A percentile compares a stretch with the other conserved stretches of the same genome.
phyloP scores from a whole-genome alignment of 2,329 filamentous ascomycete species.

The Beauveria caledonica region DNA sequence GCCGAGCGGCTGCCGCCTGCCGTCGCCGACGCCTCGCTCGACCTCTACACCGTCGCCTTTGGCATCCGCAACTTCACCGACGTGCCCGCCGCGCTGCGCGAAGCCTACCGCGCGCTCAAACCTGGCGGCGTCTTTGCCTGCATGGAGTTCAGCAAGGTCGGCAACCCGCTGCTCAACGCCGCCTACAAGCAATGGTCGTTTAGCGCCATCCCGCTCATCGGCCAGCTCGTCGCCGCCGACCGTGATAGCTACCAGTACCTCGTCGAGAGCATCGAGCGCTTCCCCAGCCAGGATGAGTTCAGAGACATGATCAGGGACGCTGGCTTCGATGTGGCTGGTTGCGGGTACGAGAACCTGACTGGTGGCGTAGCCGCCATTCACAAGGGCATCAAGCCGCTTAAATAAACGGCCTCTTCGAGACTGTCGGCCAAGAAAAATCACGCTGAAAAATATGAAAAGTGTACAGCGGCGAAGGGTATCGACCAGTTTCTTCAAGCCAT shows the following conservation, averaged over 20 bases:
- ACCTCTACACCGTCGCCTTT: constrained; percentile 95
- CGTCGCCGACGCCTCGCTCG: constrained; percentile 64
- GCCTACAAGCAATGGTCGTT: constrained; percentile 97
- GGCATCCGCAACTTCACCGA: constrained; percentile 96
- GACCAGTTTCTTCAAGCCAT: background rate
- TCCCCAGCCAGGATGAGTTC: constrained; percentile 81
- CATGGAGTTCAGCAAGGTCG: constrained; percentile 83
- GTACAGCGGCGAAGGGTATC: background rate
- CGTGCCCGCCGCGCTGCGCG: constrained; percentile 71
- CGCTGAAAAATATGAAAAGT: background rate
- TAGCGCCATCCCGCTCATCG: constrained; percentile 85
- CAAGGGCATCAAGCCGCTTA: constrained; percentile 79
- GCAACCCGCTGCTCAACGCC: constrained; percentile 69
- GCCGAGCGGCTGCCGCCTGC: constrained; percentile 62
- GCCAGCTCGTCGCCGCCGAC: constrained; percentile 88
- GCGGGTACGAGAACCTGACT: constrained; percentile 84
- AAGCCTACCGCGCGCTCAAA: constrained; percentile 82
- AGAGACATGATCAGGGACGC: constrained; percentile 73
- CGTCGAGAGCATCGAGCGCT: constrained; percentile 93
- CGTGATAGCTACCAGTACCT: constrained; percentile 96
- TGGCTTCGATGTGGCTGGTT: constrained; percentile 75
- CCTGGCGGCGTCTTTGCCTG: constrained; percentile 95
- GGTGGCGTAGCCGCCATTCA: constrained; percentile 93
- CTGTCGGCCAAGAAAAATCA: background rate
- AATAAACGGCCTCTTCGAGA: background rate